A percentile compares a stretch with the other conserved stretches of the same genome.
phyloP scores from a whole-genome alignment of 805 yeast genomes.

The Saccharomycopsis olivae region DNA sequence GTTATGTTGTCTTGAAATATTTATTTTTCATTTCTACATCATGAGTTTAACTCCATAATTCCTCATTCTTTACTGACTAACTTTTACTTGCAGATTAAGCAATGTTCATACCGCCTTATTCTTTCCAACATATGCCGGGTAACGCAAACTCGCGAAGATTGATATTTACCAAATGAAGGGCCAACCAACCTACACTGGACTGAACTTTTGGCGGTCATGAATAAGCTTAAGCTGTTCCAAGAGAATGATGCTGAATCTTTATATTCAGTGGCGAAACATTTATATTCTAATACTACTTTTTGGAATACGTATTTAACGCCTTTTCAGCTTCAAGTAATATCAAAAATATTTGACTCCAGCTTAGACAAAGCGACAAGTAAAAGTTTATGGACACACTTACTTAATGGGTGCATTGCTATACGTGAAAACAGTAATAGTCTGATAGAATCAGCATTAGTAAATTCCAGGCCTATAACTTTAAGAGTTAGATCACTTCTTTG shows the following conservation, averaged over 20 bases:
- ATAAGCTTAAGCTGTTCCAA: constrained; percentile 22
- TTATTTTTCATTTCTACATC: no score
- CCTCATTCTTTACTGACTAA: no score
- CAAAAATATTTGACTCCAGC: constrained; percentile 8
- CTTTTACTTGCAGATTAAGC: no score
- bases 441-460: constrained; percentile 2
- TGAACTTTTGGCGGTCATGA: no score
- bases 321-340: constrained; percentile 17
- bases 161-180: no score
- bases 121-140: no score
- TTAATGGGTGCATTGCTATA: constrained; percentile 30
- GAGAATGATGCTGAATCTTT: constrained; percentile 22
- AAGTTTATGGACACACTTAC: constrained; percentile 7
- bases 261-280: constrained; percentile 20
- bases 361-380: constrained; percentile 1
- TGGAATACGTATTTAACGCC: constrained; percentile 15
- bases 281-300: constrained; percentile 15
- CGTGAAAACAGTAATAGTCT: constrained; percentile 19
- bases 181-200: no score
- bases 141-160: no score
- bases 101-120: no score
- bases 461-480: constrained; percentile 9
- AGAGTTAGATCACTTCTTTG: constrained; percentile 16
- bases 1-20: no score
- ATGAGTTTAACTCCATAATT: no score